Evolutionary conservation across 106 monocot genomes (phyloP).

Genomic region (Dendrobium nobile): DNA sequence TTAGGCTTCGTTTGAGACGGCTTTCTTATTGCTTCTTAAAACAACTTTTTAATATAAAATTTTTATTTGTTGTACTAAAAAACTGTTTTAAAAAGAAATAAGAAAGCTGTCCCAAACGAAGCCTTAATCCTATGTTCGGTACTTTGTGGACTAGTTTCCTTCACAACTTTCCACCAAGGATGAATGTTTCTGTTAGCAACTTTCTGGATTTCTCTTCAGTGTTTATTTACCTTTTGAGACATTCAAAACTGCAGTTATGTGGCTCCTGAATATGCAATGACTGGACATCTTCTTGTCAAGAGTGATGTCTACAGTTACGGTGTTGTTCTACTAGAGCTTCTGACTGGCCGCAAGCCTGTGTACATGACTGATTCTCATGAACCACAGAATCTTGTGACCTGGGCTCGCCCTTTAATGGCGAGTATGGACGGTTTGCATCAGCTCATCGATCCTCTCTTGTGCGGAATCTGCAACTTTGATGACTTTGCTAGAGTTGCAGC

Average conservation of each 20-base stretch:
- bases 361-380: conserved; percentile 25
- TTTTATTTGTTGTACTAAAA: too few relatives aligned
- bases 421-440: conserved; percentile 24
- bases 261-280: conserved; percentile 46
- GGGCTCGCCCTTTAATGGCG: conserved; percentile 37
- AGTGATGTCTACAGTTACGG: conserved; percentile 40
- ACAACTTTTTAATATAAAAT: too few relatives aligned
- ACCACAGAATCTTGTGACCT: conserved; percentile 31
- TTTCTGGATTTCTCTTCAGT: too few relatives aligned
- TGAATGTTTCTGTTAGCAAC: too few relatives aligned
- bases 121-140: too few relatives aligned
- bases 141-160: too few relatives aligned
- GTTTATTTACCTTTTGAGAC: too few relatives aligned
- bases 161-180: too few relatives aligned
- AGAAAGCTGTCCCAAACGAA: too few relatives aligned
- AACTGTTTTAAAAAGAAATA: too few relatives aligned
- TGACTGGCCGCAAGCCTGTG: conserved; percentile 31
- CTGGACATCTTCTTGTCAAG: conserved; percentile 34
- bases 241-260: conserved; percentile 22
- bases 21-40: too few relatives aligned
- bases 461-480: conserved; percentile 18
- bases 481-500: conserved; percentile 34
- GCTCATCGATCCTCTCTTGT: conserved; percentile 25
- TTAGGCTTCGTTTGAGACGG: too few relatives aligned
- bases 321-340: conserved; percentile 31